Evolutionary conservation across 2,329 filamentous ascomycete genomes (phyloP).

Genomic region (Aspergillus flavus): DNA sequence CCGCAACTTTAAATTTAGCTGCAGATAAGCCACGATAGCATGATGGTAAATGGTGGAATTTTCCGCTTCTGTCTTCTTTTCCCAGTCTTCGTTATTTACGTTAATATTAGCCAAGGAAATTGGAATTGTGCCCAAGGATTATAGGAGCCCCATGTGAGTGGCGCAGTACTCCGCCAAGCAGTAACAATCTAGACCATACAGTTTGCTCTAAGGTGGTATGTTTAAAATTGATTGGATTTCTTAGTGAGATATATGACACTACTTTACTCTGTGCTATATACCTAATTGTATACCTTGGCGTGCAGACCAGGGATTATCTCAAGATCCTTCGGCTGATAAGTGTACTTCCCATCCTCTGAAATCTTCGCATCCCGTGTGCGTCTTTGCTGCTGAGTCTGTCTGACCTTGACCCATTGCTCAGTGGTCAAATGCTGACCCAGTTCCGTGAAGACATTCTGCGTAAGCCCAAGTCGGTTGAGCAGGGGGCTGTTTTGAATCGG

Average conservation of each 20-base stretch:
- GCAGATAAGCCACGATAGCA: not conserved
- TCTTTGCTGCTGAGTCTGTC: slow-evolving; percentile 48
- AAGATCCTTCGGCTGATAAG: slow-evolving; percentile 38
- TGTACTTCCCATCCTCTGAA: slow-evolving; percentile 41
- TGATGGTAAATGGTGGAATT: not conserved
- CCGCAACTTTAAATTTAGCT: not conserved
- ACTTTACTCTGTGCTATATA: not conserved
- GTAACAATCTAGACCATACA: no score
- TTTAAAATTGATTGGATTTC: no score
- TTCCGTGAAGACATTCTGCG: slow-evolving; percentile 43
- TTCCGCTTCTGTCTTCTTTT: not conserved
- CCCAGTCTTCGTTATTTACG: not conserved
- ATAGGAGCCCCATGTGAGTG: no score
- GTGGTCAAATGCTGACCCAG: slow-evolving; percentile 45
- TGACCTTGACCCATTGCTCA: slow-evolving; percentile 44
- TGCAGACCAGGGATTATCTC: slow-evolving; percentile 47
- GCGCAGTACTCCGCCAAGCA: no score
- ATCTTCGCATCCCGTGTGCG: slow-evolving; percentile 37
- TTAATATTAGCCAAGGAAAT: not conserved
- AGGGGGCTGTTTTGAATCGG: slow-evolving; percentile 43
- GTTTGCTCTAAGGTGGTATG: no score
- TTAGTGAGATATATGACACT: not conserved
- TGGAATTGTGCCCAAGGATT: no score
- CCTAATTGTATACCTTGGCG: slow-evolving; percentile 43
- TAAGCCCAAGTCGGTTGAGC: slow-evolving; percentile 40